These are phyloP conservation scores for Perilla frutescens DNA, from an alignment of 257 asterid genomes.

Conservation along the genomic window DNA sequence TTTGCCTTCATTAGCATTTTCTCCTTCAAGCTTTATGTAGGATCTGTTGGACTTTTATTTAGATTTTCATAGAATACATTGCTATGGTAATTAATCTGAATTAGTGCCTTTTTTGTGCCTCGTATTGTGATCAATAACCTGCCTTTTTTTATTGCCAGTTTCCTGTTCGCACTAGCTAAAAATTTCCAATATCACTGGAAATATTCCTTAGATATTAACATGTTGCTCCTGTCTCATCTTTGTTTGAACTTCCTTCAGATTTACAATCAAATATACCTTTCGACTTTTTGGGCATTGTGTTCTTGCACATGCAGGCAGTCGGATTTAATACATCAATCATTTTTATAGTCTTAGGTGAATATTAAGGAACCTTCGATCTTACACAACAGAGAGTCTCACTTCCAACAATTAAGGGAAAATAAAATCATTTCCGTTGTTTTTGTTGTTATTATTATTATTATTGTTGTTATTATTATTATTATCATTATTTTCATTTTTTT, in stretches of 20 bases:
- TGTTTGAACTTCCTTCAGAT: slow-evolving; percentile 23
- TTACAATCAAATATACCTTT: slow-evolving; percentile 8
- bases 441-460: neutral
- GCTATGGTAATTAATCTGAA: slow-evolving; percentile 2
- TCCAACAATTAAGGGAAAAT: neutral
- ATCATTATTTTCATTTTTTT: neutral
- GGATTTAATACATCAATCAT: neutral
- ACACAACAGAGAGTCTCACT: neutral
- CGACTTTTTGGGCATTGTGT: neutral
- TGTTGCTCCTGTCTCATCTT: slow-evolving; percentile 3
- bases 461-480: neutral
- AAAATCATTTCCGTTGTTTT: neutral
- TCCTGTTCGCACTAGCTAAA: neutral
- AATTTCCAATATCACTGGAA: neutral
- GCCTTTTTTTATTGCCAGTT: neutral
- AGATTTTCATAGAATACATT: neutral
- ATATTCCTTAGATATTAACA: neutral
- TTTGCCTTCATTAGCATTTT: slow-evolving; percentile 10
- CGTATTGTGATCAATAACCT: too few species aligned
- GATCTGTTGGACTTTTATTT: slow-evolving; percentile 14
- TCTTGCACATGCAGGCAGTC: neutral
- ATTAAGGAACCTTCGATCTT: neutral
- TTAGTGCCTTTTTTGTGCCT: too few species aligned
- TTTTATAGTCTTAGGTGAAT: neutral
- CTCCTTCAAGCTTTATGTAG: slow-evolving; percentile 10